Evolutionary conservation across 163 green algal genomes (phyloP), one percentile per base, ranked within the genome.

Genomic region (Scenedesmus sp.): DNA sequence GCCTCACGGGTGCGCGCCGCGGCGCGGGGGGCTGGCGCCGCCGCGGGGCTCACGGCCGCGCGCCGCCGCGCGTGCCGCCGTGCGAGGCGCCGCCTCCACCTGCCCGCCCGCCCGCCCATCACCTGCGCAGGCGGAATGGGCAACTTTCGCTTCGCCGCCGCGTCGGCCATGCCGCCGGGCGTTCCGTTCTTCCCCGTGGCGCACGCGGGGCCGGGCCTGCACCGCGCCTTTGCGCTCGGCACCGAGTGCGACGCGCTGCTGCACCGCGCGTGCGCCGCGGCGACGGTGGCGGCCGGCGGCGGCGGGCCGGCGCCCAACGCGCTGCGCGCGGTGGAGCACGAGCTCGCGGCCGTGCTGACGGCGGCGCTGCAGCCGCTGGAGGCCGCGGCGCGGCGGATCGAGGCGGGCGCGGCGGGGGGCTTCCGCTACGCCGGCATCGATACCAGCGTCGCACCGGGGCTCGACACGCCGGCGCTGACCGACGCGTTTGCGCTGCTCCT

Each of bases 351-450:
- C 29, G 20, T 80, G 71, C 31, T 64, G 58, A 45, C n/a, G n/a
- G n/a, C 51, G 44, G 57, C 71, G 44, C 36, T 64, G 44, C 26
- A 20, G 9, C 58, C 29, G 3, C 10, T 80, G 39, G 58, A 80
- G 45, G 20, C 44, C n/a, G 71, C 71, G 60, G 71, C 71, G 54
- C 5, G 71, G 17, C 42, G 14, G 1, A 72, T 80, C 4, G 70
- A 69, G 56, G 57, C 56, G 5, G 57, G 56, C 39, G 70, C 70
- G 33, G 70, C 57, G 5, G 53, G 5, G 53, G 53, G 9, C 13
- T 48, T 81, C 28, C 53, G 24, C 24, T 91, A 89, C 56, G 36
- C 84, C 42, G 86, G 87, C 7, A 69, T 92, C 2, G 87, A 92
- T 54, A 65, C 78, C 34, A 86, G 70, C 53, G 63, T 92, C 3